Evolutionary conservation across 164 flowering plant species (phyloP), one percentile per base, ranked within the genome.

Genomic region (Brasenia schreberi): DNA sequence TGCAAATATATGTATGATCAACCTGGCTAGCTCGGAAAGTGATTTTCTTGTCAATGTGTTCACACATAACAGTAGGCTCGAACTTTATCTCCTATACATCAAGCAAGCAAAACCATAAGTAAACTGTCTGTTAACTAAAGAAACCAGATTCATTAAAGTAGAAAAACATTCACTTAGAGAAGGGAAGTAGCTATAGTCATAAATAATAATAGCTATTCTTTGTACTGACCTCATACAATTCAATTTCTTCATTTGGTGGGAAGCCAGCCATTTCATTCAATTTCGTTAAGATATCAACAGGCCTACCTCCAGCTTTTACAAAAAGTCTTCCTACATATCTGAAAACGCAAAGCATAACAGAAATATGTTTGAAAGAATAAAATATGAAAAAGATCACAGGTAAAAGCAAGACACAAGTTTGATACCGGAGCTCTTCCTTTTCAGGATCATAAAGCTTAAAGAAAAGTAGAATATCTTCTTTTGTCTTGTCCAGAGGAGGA

Each of bases 211-310:
- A 49, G 56, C 14, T 14, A 49, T 49, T 9, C 12, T 14, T 49
- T 9, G 16, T 18, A 11, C 76, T 66, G 68, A 89, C 99, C 99
- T 94, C 99, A 78, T 81, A 94, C 59, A 91, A 89, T 75, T 87
- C 96, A 74, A 94, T 85, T 72, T 94, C 99, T 76, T 88, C 96
- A 79, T 81, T 85, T 65, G 86, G 81, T 70, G 79, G 77, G 75
- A 86, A 90, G 43, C 96, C 96, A 73, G 96, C 96, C 97, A 94
- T 80, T 73, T 84, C 84, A 81, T 91, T 94, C 33, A 94, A 73
- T 74, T 82, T 89, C 65, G 80, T 63, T 63, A 89, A 63, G 62
- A 89, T 85, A 49, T 91, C 99, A 4, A 71, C 67, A 19, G 99
- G 99, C 81, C 81, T 91, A 43, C 89, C 84, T 70, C 72, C 66